Evolutionary conservation across 441 rosid species (phyloP).

Genomic region (Gossypium schwendimanii): DNA sequence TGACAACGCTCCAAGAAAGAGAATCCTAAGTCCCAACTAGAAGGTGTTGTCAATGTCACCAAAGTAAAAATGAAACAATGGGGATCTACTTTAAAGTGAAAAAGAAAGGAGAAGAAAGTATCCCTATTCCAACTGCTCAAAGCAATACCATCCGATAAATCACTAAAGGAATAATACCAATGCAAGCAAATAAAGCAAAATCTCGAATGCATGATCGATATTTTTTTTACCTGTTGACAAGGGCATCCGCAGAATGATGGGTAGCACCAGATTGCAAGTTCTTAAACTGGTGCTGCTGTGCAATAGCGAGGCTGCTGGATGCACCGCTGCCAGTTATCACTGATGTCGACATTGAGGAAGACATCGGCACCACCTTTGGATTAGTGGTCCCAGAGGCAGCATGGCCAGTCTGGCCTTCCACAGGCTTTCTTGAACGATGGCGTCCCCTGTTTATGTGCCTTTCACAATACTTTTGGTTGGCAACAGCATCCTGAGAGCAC

Average conservation of each 20-base stretch:
- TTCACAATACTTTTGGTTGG: constrained; percentile 86
- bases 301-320: constrained; percentile 27
- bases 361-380: neutral
- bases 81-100: constrained; percentile 15
- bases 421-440: constrained; percentile 99
- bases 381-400: neutral
- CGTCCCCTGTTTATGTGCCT: constrained; percentile 91
- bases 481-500: constrained; percentile 80
- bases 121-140: neutral
- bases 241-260: constrained; percentile 14
- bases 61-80: constrained; percentile 10
- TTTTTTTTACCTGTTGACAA: constrained; percentile 7
- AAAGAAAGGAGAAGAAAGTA: constrained; percentile 7
- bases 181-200: constrained; percentile 8
- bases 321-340: constrained; percentile 26
- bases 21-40: constrained; percentile 12
- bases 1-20: neutral
- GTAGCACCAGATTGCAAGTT: constrained; percentile 30
- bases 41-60: constrained; percentile 13
- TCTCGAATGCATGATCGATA: neutral
- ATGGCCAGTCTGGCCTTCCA: constrained; percentile 66
- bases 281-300: constrained; percentile 30
- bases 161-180: neutral
- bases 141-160: neutral
- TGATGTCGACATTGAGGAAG: constrained; percentile 19